Conservation (phyloP, 805 yeast genomes). For the Barnettozyma populi region DNA sequence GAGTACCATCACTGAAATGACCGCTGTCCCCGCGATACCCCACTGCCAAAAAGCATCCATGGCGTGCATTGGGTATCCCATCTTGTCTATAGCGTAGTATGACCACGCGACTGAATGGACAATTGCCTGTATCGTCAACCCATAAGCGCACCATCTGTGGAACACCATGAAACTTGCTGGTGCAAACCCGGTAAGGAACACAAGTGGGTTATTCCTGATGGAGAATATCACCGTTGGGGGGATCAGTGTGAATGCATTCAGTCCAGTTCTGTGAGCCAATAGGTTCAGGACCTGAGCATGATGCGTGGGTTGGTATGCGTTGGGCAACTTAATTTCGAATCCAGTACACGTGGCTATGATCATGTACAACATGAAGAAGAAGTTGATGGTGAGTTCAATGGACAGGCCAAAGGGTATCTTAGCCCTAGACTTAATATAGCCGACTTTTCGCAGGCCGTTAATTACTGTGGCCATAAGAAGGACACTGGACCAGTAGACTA, state of each 20-base stretch:
- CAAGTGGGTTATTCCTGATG: slow-evolving; percentile 66
- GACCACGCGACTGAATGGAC: slow-evolving; percentile 59
- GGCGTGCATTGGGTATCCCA: slow-evolving; percentile 37
- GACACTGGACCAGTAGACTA: slow-evolving; percentile 37
- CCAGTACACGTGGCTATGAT: slow-evolving; percentile 32
- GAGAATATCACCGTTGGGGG: slow-evolving; percentile 62
- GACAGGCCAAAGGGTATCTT: slow-evolving; percentile 10
- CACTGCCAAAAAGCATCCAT: slow-evolving; percentile 41
- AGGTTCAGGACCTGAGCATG: slow-evolving; percentile 27
- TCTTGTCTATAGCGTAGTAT: slow-evolving; percentile 34
- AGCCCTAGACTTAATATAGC: slow-evolving; percentile 22
- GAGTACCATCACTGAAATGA: slow-evolving; percentile 39
- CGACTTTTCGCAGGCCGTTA: slow-evolving; percentile 23
- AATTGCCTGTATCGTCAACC: slow-evolving; percentile 40
- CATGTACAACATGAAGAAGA: slow-evolving; percentile 27
- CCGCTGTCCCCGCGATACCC: slow-evolving; percentile 45
- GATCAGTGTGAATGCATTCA: slow-evolving; percentile 44
- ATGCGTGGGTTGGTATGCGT: slow-evolving; percentile 31
- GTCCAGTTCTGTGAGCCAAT: slow-evolving; percentile 51
- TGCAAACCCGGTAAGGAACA: slow-evolving; percentile 55
- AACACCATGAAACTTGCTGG: slow-evolving; percentile 49
- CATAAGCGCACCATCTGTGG: slow-evolving; percentile 64
- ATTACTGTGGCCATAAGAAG: slow-evolving; percentile 27
- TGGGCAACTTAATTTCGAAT: slow-evolving; percentile 31
- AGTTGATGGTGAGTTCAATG: slow-evolving; percentile 27